Evolutionary conservation across 768 basidiomycete genomes (phyloP).

Genomic region (Pisolithus tinctorius): DNA sequence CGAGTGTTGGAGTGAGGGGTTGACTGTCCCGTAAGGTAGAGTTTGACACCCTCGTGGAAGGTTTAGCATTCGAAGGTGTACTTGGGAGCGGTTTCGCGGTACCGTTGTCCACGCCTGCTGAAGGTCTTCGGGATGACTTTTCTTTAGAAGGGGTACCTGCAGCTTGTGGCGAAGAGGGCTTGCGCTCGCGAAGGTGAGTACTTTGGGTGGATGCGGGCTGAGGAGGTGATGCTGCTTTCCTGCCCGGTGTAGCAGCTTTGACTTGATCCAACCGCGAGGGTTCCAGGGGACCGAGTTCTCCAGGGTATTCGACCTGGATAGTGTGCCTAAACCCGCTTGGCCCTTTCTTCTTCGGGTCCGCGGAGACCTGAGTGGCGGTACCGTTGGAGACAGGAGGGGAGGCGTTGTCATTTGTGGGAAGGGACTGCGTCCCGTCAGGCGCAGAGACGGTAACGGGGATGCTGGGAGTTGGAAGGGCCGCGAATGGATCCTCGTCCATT

Average conservation of each 20-base stretch:
- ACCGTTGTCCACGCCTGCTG: conserved; percentile 7
- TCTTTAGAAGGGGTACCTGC: conserved; percentile 7
- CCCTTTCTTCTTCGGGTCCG: conserved; percentile 43
- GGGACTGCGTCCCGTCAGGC: conserved; percentile 18
- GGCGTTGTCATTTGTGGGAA: conserved; percentile 10
- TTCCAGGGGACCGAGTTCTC: conserved; percentile 38
- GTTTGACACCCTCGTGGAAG: conserved; percentile 15
- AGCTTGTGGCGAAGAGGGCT: conserved; percentile 9
- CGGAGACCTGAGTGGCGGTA: conserved; percentile 30
- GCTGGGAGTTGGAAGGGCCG: conserved; percentile 28
- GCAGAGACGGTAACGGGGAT: conserved; percentile 24
- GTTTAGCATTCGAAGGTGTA: conserved; percentile 16
- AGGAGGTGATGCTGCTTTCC: conserved; percentile 6
- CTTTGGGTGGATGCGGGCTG: conserved; percentile 13
- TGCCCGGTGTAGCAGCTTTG: conserved; percentile 11
- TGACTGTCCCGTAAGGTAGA: conserved; percentile 22
- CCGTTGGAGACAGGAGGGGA: conserved; percentile 17
- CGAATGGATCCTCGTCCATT: conserved; percentile 71
- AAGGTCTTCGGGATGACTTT: conserved; percentile 10
- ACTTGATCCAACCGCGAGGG: conserved; percentile 14
- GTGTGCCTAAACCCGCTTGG: conserved; percentile 69
- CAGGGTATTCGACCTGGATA: conserved; percentile 89
- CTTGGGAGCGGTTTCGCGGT: conserved; percentile 27
- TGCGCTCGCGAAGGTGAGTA: conserved; percentile 11
- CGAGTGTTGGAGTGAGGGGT: conserved; percentile 24